A percentile compares a stretch with the other conserved stretches of the same genome.
These are phyloP conservation scores for Cystofilobasidium bisporidii DNA, from an alignment of 768 basidiomycete species.

Conservation along the genomic window DNA sequence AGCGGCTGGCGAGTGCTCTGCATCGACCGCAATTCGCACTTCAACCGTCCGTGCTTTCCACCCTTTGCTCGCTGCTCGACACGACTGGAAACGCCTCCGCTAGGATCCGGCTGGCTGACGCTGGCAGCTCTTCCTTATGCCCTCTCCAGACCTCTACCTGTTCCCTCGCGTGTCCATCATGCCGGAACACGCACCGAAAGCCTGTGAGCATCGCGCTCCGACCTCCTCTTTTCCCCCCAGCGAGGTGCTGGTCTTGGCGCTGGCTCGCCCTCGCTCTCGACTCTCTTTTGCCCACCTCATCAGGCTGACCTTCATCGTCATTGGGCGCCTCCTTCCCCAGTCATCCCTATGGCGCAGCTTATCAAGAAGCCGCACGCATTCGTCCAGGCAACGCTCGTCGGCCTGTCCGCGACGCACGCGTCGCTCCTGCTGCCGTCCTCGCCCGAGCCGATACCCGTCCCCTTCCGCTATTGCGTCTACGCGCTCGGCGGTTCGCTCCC, in stretches of 20 bases:
- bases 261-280: too few species aligned
- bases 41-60: slow-evolving; percentile 35
- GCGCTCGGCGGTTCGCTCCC: slow-evolving; percentile 38
- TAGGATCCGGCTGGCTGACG: not conserved
- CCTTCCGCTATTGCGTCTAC: slow-evolving; percentile 38
- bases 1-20: slow-evolving; percentile 35
- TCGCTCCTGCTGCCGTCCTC: slow-evolving; percentile 9
- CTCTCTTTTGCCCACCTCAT: too few species aligned
- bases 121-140: not conserved
- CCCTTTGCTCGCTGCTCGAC: not conserved
- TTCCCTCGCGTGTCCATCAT: slow-evolving; percentile 39
- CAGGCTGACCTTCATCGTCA: not conserved
- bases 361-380: slow-evolving; percentile 36
- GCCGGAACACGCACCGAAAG: slow-evolving; percentile 33
- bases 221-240: not conserved
- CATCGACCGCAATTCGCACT: slow-evolving; percentile 37
- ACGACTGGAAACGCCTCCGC: too few species aligned
- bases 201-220: slow-evolving; percentile 27
- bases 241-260: not conserved
- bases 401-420: slow-evolving; percentile 9
- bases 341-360: slow-evolving; percentile 37
- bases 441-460: slow-evolving; percentile 29
- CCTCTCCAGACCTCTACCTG: slow-evolving; percentile 37
- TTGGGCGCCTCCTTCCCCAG: not conserved
- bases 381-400: slow-evolving; percentile 29